Evolutionary conservation across 1,139 yeast species (phyloP).

Genomic region (Kazachstania sp.): DNA sequence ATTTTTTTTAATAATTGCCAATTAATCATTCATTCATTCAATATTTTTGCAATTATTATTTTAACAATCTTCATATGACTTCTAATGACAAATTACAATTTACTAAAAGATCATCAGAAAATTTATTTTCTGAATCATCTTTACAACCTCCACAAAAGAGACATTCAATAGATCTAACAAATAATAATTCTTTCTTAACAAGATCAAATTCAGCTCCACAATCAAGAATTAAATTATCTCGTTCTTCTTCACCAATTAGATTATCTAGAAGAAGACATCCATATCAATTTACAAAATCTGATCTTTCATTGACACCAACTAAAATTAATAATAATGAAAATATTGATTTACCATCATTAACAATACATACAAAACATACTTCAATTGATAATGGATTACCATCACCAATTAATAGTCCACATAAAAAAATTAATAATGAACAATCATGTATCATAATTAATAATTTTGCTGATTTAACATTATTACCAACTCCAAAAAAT

Average conservation of each 20-base stretch:
- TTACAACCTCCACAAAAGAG: constrained; percentile 2
- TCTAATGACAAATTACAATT: background rate
- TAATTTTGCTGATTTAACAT: constrained; percentile 9
- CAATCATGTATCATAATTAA: background rate
- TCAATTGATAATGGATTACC: constrained; percentile 5
- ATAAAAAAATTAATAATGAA: background rate
- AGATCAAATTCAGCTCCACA: constrained; percentile 1
- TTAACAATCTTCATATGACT: background rate
- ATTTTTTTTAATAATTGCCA: background rate
- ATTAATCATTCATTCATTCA: constrained; percentile 4
- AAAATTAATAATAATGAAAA: background rate
- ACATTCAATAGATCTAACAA: background rate
- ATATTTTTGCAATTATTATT: background rate
- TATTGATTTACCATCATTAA: background rate
- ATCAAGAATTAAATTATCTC: background rate
- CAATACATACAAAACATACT: constrained; percentile 1
- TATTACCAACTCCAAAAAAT: background rate
- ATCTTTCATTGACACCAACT: background rate
- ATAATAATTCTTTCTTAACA: background rate
- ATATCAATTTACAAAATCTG: constrained; percentile 2
- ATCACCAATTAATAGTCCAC: constrained; percentile 11
- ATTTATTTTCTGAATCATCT: background rate
- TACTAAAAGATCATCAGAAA: constrained; percentile 1
- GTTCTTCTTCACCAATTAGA: constrained; percentile 5
- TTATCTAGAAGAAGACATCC: constrained; percentile 6